Percentiles rank a stretch among this genome's conserved stretches.
phyloP scores from a whole-genome alignment of 768 basidiomycete species.

The Boletus subcaerulescens region DNA sequence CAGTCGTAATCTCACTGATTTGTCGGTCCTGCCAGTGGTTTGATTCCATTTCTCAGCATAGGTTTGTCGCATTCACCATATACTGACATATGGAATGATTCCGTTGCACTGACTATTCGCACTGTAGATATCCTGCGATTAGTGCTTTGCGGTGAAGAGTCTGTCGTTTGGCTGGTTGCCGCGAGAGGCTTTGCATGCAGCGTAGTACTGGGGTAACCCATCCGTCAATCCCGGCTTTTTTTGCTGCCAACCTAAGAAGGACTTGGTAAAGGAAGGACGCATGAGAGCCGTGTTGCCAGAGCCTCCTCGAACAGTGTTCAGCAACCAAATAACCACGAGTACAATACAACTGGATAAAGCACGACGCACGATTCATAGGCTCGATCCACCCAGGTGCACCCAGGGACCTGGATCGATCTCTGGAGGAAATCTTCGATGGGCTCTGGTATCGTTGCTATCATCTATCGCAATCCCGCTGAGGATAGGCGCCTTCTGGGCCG shows the following conservation, averaged over 20 bases:
- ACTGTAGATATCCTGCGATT: background rate
- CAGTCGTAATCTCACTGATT: too few species aligned
- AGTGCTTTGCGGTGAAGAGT: background rate
- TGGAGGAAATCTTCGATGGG: slow-evolving; percentile 9
- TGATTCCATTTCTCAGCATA: too few species aligned
- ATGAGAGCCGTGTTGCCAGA: slow-evolving; percentile 15
- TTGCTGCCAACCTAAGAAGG: slow-evolving; percentile 33
- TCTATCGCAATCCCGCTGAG: slow-evolving; percentile 27
- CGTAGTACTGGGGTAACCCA: slow-evolving; percentile 31
- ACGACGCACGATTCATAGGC: slow-evolving; percentile 12
- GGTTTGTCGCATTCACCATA: background rate
- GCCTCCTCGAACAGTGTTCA: slow-evolving; percentile 24
- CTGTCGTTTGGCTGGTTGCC: slow-evolving; percentile 5
- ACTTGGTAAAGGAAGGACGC: slow-evolving; percentile 26
- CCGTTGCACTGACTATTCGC: background rate
- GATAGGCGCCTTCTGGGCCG: slow-evolving; percentile 31
- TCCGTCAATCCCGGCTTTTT: slow-evolving; percentile 33
- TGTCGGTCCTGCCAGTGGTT: too few species aligned
- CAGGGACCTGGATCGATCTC: slow-evolving; percentile 22
- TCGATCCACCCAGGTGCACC: too few species aligned
- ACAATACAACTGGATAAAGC: background rate
- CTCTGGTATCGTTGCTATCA: slow-evolving; percentile 19
- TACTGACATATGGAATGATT: background rate
- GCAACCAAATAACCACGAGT: background rate
- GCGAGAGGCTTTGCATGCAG: slow-evolving; percentile 21